phyloP scores from a whole-genome alignment of 352 stramenopile species.

The Globisporangium paddicum region DNA sequence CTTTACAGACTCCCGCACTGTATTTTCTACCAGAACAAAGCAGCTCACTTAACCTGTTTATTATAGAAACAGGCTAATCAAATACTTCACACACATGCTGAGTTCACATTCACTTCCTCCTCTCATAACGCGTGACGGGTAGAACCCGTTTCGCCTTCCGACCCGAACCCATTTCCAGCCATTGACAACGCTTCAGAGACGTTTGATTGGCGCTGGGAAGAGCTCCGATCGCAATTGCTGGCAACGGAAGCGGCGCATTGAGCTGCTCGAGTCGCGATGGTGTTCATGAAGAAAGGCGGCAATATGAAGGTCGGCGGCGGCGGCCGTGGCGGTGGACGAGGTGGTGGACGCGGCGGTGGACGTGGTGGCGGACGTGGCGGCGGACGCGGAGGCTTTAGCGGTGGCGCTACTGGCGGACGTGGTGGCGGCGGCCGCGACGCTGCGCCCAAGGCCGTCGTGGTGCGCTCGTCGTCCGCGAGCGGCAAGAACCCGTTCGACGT shows the following conservation, averaged over 20 bases:
- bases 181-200: background rate
- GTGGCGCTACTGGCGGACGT: constrained; percentile 1
- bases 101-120: too few species aligned
- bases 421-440: constrained; percentile 7
- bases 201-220: constrained; percentile 14
- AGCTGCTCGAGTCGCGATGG: constrained; percentile 11
- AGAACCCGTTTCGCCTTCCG: background rate
- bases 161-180: background rate
- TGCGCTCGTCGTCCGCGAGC: constrained; percentile 16
- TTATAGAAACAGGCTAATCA: too few species aligned
- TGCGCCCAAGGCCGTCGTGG: constrained; percentile 15
- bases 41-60: background rate
- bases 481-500: constrained; percentile 89
- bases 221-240: constrained; percentile 1
- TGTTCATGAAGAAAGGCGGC: constrained; percentile 47
- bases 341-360: background rate
- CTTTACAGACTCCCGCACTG: background rate
- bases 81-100: too few species aligned
- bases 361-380: constrained; percentile 17
- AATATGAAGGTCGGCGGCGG: constrained; percentile 25
- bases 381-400: background rate
- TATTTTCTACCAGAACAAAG: background rate
- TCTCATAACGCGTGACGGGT: background rate
- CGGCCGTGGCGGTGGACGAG: constrained; percentile 2
- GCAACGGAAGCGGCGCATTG: background rate